phyloP scores from a whole-genome alignment of 1,284 basidiomycete species.

The Malassezia arunalokei region DNA sequence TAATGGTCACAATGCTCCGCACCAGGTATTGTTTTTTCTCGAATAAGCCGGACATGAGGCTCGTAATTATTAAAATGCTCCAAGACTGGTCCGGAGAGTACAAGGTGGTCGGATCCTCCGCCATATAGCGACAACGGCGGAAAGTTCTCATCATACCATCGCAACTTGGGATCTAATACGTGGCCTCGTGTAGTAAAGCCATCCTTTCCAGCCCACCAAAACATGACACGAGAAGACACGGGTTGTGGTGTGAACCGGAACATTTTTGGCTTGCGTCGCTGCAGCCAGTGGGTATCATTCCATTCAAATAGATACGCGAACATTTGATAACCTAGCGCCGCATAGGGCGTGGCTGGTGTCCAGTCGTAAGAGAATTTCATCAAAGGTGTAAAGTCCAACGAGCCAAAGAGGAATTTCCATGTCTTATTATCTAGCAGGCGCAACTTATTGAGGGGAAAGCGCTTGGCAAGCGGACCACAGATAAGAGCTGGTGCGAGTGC shows the following conservation, averaged over 20 bases:
- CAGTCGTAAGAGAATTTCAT: constrained; percentile 56
- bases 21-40: constrained; percentile 51
- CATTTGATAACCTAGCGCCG: constrained; percentile 51
- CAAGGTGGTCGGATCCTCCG: constrained; percentile 46
- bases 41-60: constrained; percentile 50
- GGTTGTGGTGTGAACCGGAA: constrained; percentile 58
- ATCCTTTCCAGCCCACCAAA: constrained; percentile 56
- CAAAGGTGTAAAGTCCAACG: constrained; percentile 56
- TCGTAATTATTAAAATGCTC: constrained; percentile 32
- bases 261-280: constrained; percentile 53
- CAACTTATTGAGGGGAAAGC: constrained; percentile 52
- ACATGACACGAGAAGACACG: constrained; percentile 52
- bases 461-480: constrained; percentile 54
- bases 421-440: constrained; percentile 49
- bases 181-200: constrained; percentile 55
- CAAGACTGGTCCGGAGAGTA: constrained; percentile 35
- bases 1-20: constrained; percentile 50
- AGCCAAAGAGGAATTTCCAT: constrained; percentile 55
- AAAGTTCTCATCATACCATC: constrained; percentile 54
- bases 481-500: constrained; percentile 57
- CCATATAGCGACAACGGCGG: constrained; percentile 54
- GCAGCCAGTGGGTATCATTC: constrained; percentile 57
- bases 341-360: constrained; percentile 50
- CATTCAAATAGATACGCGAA: constrained; percentile 55
- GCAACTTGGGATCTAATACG: constrained; percentile 51